Percentiles rank a stretch among this genome's conserved stretches.
Conservation (phyloP, 331 rosid genomes). For the Cydonia oblonga region DNA sequence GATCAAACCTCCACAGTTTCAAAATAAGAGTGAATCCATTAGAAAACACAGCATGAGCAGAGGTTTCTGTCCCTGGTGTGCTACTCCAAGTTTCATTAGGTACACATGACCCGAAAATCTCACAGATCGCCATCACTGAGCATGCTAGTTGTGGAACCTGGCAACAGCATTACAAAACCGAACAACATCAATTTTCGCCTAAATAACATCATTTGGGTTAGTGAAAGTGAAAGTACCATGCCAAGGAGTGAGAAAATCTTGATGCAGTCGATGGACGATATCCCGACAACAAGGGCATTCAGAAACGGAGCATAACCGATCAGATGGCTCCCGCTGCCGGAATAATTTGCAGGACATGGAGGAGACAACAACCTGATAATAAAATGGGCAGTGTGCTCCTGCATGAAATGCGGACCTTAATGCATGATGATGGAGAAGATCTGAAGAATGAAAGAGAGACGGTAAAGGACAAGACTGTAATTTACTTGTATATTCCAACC, state of each 20-base stretch:
- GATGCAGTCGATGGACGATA: background rate
- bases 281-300: background rate
- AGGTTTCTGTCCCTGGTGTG: background rate
- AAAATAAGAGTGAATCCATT: slow-evolving; percentile 10
- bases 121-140: slow-evolving; percentile 14
- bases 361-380: slow-evolving; percentile 10
- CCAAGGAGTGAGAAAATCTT: slow-evolving; percentile 10
- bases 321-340: slow-evolving; percentile 7
- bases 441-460: background rate
- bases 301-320: slow-evolving; percentile 2
- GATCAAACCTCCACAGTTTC: slow-evolving; percentile 12
- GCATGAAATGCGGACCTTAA: background rate
- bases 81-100: background rate
- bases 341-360: slow-evolving; percentile 3
- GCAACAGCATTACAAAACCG: background rate
- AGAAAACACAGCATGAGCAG: slow-evolving; percentile 13
- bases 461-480: background rate
- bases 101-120: slow-evolving; percentile 8
- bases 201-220: background rate
- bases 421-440: background rate
- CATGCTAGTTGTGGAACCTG: slow-evolving; percentile 18
- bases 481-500: slow-evolving; percentile 18
- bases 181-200: background rate
- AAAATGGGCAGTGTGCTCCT: slow-evolving; percentile 14
- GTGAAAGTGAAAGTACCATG: slow-evolving; percentile 1